These are phyloP conservation scores for Malus orientalis DNA, from an alignment of 306 rosid genomes.

Conservation along the genomic window DNA sequence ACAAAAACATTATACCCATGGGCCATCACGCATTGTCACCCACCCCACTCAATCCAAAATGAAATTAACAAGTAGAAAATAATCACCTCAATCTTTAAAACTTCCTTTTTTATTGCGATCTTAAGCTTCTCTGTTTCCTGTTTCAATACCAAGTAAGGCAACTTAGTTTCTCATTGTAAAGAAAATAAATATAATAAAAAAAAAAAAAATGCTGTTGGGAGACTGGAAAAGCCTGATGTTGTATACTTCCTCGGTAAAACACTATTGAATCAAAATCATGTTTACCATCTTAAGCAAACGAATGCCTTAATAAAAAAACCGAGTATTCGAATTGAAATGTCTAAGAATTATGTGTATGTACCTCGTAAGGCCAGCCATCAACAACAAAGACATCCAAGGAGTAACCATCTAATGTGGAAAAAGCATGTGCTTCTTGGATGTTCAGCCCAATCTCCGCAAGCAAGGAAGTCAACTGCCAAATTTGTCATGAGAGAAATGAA, in stretches of 20 bases:
- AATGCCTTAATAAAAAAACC: neutral
- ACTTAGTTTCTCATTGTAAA: neutral
- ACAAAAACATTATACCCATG: neutral
- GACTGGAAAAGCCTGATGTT: neutral
- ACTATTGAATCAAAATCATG: neutral
- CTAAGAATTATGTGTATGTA: constrained; percentile 21
- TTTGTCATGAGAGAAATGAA: constrained; percentile 11
- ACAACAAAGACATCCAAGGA: constrained; percentile 98
- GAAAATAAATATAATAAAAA: neutral
- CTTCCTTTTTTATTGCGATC: constrained; percentile 56
- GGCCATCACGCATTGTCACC: neutral
- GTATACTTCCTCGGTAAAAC: neutral
- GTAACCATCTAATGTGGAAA: constrained; percentile 87
- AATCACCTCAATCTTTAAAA: constrained; percentile 68
- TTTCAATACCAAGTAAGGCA: constrained; percentile 27
- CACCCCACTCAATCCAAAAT: neutral
- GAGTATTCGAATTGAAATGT: neutral
- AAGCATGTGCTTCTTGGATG: constrained; percentile 99
- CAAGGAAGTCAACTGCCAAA: constrained; percentile 85
- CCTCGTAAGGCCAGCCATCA: constrained; percentile 98
- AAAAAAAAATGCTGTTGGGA: neutral
- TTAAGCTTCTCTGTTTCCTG: constrained; percentile 81
- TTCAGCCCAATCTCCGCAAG: constrained; percentile 94
- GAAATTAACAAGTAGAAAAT: neutral
- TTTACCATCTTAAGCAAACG: neutral